phyloP scores from a whole-genome alignment of 2,329 filamentous ascomycete species.

The Shiraia bambusicola region DNA sequence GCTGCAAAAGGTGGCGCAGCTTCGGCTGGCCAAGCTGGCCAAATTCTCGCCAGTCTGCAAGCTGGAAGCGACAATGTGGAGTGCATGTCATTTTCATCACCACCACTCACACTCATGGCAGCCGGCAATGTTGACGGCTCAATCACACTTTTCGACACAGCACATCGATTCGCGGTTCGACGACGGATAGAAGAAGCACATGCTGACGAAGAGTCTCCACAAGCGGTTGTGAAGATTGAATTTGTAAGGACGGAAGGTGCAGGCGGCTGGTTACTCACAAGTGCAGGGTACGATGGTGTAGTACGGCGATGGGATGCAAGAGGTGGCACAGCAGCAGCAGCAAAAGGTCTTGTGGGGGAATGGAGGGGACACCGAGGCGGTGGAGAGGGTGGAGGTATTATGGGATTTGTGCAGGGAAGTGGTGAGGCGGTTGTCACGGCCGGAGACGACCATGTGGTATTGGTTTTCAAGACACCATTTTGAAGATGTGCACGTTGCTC shows the following conservation, averaged over 20 bases:
- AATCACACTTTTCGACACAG: constrained; percentile 84
- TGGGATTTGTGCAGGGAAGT: constrained; percentile 83
- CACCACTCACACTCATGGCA: constrained; percentile 62
- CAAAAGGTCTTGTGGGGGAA: constrained; percentile 74
- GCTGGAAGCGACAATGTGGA: constrained; percentile 80
- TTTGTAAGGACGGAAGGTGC: constrained; percentile 62
- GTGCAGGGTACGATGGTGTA: constrained; percentile 88
- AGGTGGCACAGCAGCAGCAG: constrained; percentile 66
- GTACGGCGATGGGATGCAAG: constrained; percentile 83
- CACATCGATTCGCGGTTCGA: constrained; percentile 83
- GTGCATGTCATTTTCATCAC: constrained; percentile 66
- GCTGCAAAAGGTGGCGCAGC: constrained; percentile 41
- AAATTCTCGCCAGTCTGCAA: constrained; percentile 80
- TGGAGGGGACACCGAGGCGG: constrained; percentile 88
- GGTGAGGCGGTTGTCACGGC: constrained; percentile 81
- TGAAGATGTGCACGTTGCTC: constrained; percentile 2
- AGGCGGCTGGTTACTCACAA: constrained; percentile 72
- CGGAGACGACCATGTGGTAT: constrained; percentile 68
- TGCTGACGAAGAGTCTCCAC: constrained; percentile 69
- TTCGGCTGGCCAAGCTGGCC: constrained; percentile 58
- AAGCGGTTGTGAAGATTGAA: constrained; percentile 88
- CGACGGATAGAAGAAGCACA: constrained; percentile 80
- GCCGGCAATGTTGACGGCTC: constrained; percentile 65
- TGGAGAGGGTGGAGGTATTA: constrained; percentile 81
- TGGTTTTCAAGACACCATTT: constrained; percentile 31